Conservation (phyloP, 176 grass and related monocot genomes). For the Cenchrus fungigraminus region DNA sequence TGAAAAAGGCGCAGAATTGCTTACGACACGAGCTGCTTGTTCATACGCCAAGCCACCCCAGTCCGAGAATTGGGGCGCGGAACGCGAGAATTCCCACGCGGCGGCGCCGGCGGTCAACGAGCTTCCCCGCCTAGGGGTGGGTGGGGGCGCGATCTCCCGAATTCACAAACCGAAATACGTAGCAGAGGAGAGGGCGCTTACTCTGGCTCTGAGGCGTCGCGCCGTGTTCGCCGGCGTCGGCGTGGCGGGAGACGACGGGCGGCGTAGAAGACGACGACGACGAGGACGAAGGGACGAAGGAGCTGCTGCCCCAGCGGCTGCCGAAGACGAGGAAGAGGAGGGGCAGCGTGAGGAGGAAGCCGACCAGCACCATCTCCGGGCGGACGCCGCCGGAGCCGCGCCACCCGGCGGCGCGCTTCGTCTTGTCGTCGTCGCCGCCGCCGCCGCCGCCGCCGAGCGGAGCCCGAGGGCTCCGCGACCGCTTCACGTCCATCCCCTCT, state of each 20-base stretch:
- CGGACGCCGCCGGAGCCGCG: constrained; percentile 48
- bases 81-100: constrained; percentile 17
- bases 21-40: constrained; percentile 8
- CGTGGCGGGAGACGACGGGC: not conserved
- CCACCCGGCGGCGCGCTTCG: constrained; percentile 43
- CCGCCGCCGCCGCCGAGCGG: constrained; percentile 20
- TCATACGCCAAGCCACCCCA: constrained; percentile 6
- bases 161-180: not conserved
- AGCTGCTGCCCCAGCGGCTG: constrained; percentile 32
- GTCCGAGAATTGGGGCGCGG: not conserved
- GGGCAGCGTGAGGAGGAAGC: constrained; percentile 64
- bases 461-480: constrained; percentile 68
- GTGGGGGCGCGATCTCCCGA: not conserved
- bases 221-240: constrained; percentile 19
- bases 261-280: not conserved
- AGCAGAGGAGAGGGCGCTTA: constrained; percentile 11
- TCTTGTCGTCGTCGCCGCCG: constrained; percentile 51
- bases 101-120: constrained; percentile 39
- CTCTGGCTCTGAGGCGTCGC: constrained; percentile 8
- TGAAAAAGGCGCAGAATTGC: constrained; percentile 9
- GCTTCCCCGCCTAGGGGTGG: not conserved
- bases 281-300: not conserved
- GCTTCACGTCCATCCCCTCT: constrained; percentile 63
- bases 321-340: constrained; percentile 58
- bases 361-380: constrained; percentile 64